Conservation (phyloP, 768 basidiomycete genomes). For the Suillus decipiens region DNA sequence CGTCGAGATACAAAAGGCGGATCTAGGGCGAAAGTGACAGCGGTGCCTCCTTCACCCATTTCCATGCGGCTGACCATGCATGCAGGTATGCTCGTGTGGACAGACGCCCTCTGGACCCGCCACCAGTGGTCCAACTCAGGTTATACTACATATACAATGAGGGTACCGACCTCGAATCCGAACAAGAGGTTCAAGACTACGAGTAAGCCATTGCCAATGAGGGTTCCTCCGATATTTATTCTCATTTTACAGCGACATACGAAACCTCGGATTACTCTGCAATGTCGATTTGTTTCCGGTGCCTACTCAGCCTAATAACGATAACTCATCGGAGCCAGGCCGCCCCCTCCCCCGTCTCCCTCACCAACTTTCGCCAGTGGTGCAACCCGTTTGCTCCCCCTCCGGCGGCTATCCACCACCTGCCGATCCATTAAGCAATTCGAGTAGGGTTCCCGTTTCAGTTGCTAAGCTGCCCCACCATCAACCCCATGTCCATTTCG, state of each 20-base stretch:
- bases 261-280: conserved; percentile 69
- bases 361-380: not conserved
- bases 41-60: conserved; percentile 10
- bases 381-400: not conserved
- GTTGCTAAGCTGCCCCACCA: conserved; percentile 14
- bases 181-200: conserved; percentile 52
- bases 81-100: conserved; percentile 60
- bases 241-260: conserved; percentile 48
- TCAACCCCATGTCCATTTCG: conserved; percentile 45
- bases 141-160: conserved; percentile 47
- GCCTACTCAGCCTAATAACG: conserved; percentile 30
- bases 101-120: conserved; percentile 69
- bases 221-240: conserved; percentile 5
- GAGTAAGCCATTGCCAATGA: conserved; percentile 38
- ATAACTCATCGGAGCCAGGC: conserved; percentile 9
- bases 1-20: conserved; percentile 64
- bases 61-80: conserved; percentile 10
- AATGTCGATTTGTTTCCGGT: conserved; percentile 78
- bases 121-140: conserved; percentile 56
- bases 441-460: conserved; percentile 13
- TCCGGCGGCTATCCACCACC: not conserved
- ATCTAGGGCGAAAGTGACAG: conserved; percentile 64
- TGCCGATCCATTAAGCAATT: conserved; percentile 26
- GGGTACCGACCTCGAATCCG: conserved; percentile 41
- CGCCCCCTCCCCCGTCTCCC: conserved; percentile 12